Evolutionary conservation across 192 early-diverging fungal genomes (phyloP).

Genomic region (Coemansia guatemalensis): DNA sequence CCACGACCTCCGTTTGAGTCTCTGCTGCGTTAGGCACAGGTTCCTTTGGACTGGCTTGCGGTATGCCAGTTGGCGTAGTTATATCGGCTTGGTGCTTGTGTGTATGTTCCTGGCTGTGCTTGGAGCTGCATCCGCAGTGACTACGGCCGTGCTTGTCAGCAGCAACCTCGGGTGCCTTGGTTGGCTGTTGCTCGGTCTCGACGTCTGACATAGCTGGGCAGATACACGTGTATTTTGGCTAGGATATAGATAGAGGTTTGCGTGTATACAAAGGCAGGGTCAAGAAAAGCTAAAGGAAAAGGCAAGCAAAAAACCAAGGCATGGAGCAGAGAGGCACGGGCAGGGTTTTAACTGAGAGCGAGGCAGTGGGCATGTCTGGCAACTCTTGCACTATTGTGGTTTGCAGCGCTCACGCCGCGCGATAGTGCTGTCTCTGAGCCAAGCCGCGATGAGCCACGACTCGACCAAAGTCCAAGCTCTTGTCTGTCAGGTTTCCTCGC

Average conservation of each 20-base stretch:
- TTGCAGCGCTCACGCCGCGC: too few relatives aligned
- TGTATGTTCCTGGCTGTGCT: conserved; percentile 2
- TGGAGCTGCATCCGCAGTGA: conserved; percentile 17
- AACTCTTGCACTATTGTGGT: too few relatives aligned
- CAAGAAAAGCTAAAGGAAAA: background rate
- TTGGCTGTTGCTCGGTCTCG: background rate
- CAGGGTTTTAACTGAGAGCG: background rate
- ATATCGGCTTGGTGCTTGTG: background rate
- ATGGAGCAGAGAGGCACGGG: background rate
- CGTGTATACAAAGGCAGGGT: background rate
- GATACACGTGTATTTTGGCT: background rate
- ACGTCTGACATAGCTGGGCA: background rate
- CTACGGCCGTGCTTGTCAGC: conserved; percentile 9
- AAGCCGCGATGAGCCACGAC: too few relatives aligned
- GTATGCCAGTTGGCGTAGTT: background rate
- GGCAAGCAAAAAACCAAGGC: conserved; percentile 3
- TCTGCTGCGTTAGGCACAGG: background rate
- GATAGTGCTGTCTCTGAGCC: background rate
- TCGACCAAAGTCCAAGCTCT: too few relatives aligned
- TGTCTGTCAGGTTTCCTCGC: too few relatives aligned
- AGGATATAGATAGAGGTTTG: background rate
- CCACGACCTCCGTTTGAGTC: background rate
- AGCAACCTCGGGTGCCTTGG: background rate
- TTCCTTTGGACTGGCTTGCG: background rate
- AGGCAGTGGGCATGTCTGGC: background rate